Evolutionary conservation across 2,329 filamentous ascomycete genomes (phyloP).

Genomic region (Alternaria arborescens): DNA sequence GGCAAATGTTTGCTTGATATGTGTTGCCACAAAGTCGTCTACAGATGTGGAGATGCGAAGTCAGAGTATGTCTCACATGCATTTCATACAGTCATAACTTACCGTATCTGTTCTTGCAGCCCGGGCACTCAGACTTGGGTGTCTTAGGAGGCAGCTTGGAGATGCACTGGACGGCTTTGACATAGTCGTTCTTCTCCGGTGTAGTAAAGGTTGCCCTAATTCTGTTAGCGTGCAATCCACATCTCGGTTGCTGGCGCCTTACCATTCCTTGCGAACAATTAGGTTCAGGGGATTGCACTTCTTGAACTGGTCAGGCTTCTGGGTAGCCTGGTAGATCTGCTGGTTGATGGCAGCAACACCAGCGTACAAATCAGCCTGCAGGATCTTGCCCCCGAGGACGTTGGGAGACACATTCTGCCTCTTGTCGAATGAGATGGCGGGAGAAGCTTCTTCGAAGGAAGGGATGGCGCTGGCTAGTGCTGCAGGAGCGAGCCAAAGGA

Average conservation of each 20-base stretch:
- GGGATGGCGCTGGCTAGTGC: slow-evolving; percentile 30
- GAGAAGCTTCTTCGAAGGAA: slow-evolving; percentile 10
- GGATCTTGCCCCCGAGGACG: slow-evolving; percentile 24
- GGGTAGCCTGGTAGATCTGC: slow-evolving; percentile 36
- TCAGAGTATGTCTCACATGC: too few species aligned
- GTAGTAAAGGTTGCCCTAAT: slow-evolving; percentile 35
- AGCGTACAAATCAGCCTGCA: slow-evolving; percentile 35
- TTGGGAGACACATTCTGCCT: slow-evolving; percentile 21
- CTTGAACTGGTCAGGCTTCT: slow-evolving; percentile 30
- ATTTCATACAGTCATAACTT: too few species aligned
- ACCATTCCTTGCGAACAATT: slow-evolving; percentile 57
- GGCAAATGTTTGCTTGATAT: slow-evolving; percentile 41
- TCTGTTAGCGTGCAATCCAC: slow-evolving; percentile 9
- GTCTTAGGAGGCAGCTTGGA: slow-evolving; percentile 33
- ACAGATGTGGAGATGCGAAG: too few species aligned
- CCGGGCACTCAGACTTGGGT: slow-evolving; percentile 36
- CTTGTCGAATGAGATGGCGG: slow-evolving; percentile 25
- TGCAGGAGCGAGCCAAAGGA: slow-evolving; percentile 28
- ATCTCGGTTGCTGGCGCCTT: neutral
- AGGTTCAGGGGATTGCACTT: slow-evolving; percentile 52
- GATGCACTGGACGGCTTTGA: slow-evolving; percentile 44
- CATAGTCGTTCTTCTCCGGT: slow-evolving; percentile 41
- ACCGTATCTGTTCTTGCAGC: slow-evolving; percentile 38
- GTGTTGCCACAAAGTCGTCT: slow-evolving; percentile 42
- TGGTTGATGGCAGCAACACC: slow-evolving; percentile 36